These are phyloP conservation scores for Ettlia oleoabundans DNA, from an alignment of 139 green algal genomes.

Conservation along the genomic window DNA sequence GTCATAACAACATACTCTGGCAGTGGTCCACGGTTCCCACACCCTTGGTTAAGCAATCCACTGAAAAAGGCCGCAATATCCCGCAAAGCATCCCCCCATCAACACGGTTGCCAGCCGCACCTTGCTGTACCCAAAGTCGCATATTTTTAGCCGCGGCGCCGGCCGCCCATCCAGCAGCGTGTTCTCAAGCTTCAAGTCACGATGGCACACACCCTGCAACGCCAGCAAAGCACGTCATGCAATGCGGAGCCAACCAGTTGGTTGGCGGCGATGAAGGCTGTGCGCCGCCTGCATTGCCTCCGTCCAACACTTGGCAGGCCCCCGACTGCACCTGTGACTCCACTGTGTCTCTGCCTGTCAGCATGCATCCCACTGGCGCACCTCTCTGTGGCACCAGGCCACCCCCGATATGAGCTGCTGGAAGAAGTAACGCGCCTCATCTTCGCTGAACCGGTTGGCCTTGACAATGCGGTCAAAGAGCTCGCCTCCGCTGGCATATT, in stretches of 20 bases:
- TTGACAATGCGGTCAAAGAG: slow-evolving; percentile 97
- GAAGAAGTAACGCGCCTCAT: slow-evolving; percentile 99
- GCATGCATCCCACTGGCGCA: slow-evolving; percentile 25
- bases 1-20: too few relatives aligned
- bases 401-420: slow-evolving; percentile 97
- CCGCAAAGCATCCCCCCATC: too few relatives aligned
- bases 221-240: not conserved
- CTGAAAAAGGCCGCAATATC: too few relatives aligned
- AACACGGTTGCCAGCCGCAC: too few relatives aligned
- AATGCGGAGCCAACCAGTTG: too few relatives aligned
- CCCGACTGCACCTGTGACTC: not conserved
- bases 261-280: too few relatives aligned
- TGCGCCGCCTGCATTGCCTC: too few relatives aligned
- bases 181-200: slow-evolving; percentile 99
- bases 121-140: slow-evolving; percentile 93
- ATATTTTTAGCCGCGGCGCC: slow-evolving; percentile 94
- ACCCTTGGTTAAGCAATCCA: too few relatives aligned
- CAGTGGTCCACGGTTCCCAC: too few relatives aligned
- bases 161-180: slow-evolving; percentile 92
- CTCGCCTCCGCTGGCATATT: slow-evolving; percentile 89
- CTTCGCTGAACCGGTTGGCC: slow-evolving; percentile 91
- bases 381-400: slow-evolving; percentile 90
- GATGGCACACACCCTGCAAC: slow-evolving; percentile 90
- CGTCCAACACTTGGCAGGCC: not conserved
- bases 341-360: not conserved